phyloP scores from a whole-genome alignment of 1,284 basidiomycete species.

The Gomphus bonarii region DNA sequence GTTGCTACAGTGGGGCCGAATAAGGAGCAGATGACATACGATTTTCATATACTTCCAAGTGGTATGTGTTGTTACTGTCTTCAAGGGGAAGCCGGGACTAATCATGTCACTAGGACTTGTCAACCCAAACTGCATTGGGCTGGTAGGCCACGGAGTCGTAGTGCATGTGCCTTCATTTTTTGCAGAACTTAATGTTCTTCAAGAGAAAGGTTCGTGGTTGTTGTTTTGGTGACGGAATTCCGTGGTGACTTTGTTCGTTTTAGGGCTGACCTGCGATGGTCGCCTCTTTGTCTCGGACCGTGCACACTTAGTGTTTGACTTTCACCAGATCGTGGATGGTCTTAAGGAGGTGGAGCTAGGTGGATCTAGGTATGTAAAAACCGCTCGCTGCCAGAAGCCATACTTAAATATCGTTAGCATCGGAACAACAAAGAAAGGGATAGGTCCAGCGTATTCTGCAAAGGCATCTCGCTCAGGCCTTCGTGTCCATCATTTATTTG shows the following conservation, averaged over 20 bases:
- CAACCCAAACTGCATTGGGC: conserved; percentile 77
- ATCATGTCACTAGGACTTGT: conserved; percentile 57
- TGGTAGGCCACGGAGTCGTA: conserved; percentile 93
- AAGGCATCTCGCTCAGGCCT: conserved; percentile 96
- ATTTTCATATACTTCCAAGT: conserved; percentile 92
- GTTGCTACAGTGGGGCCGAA: conserved; percentile 69
- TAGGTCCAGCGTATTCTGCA: conserved; percentile 96
- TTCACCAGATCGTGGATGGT: conserved; percentile 99
- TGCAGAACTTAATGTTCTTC: conserved; percentile 79
- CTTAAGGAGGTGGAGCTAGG: conserved; percentile 97
- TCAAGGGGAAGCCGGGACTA: conserved; percentile 2
- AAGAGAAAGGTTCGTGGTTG: conserved; percentile 63
- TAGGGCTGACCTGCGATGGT: conserved; percentile 79
- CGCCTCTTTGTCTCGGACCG: conserved; percentile 93
- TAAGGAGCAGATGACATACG: conserved; percentile 74
- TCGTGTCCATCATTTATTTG: conserved; percentile 93
- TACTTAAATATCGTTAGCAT: conserved; percentile 42
- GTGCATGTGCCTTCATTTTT: conserved; percentile 96
- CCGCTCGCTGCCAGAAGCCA: neutral
- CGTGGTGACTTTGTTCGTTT: neutral
- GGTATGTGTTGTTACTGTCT: conserved; percentile 41
- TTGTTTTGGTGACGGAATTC: neutral
- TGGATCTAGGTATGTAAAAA: conserved; percentile 49
- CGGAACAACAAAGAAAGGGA: conserved; percentile 96
- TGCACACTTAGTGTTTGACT: conserved; percentile 95